These are phyloP conservation scores for Neocucurbitaria cava DNA, from an alignment of 2,329 filamentous ascomycete genomes.

Conservation along the genomic window DNA sequence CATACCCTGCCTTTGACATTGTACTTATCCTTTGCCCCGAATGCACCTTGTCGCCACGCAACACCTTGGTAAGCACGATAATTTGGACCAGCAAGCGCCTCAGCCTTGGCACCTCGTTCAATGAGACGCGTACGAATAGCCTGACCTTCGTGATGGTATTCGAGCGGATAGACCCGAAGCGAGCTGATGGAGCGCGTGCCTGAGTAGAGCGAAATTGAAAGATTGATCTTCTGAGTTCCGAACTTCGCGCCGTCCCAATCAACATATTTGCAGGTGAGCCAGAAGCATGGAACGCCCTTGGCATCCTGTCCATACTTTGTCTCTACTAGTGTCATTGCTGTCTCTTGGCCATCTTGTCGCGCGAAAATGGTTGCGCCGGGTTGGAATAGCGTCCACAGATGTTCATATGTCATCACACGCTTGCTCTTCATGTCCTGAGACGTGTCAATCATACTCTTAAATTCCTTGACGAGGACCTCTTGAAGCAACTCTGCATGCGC, in stretches of 20 bases:
- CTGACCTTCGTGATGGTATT: conserved; percentile 52
- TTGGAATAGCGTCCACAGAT: conserved; percentile 55
- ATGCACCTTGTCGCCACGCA: conserved; percentile 45
- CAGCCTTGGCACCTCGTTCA: conserved; percentile 55
- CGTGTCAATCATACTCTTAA: conserved; percentile 50
- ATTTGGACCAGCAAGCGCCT: conserved; percentile 57
- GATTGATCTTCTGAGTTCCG: conserved; percentile 37
- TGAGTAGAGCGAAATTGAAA: conserved; percentile 35
- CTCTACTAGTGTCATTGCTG: conserved; percentile 37
- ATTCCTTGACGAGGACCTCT: conserved; percentile 49
- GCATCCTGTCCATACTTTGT: conserved; percentile 43
- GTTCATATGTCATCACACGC: conserved; percentile 51
- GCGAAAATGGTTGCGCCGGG: conserved; percentile 41
- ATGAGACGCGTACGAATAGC: conserved; percentile 51
- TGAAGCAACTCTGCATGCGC: conserved; percentile 50
- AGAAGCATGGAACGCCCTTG: conserved; percentile 47
- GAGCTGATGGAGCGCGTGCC: conserved; percentile 54
- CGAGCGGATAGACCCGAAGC: conserved; percentile 54
- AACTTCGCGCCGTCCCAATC: conserved; percentile 49
- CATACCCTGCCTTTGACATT: conserved; percentile 50
- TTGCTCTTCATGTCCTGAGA: conserved; percentile 51
- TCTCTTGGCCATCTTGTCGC: conserved; percentile 49
- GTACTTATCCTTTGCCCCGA: conserved; percentile 49
- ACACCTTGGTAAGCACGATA: conserved; percentile 60
- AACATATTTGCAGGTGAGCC: conserved; percentile 45